phyloP scores from a whole-genome alignment of 805 yeast species.

The Brettanomyces nanus region DNA sequence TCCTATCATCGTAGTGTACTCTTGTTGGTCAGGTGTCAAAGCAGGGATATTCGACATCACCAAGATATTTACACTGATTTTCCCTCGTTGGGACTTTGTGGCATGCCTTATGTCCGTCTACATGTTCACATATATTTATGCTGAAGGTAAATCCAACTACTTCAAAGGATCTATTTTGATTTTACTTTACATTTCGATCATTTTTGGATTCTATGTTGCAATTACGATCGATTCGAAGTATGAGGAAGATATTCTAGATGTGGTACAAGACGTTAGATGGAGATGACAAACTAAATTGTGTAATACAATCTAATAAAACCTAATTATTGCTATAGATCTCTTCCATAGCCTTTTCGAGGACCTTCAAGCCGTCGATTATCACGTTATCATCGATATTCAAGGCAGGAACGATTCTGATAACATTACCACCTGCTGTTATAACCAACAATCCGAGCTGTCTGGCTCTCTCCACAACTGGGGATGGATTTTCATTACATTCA shows the following conservation, averaged over 20 bases:
- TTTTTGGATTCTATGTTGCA: conserved; percentile 74
- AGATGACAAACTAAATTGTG: no score
- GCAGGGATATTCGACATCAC: conserved; percentile 25
- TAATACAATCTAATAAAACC: not conserved
- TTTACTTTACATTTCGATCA: conserved; percentile 64
- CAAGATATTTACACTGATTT: conserved; percentile 67
- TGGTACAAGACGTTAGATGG: no score
- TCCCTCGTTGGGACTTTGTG: conserved; percentile 93
- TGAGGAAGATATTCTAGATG: no score
- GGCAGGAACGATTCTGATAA: conserved; percentile 88
- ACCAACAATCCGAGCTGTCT: conserved; percentile 75
- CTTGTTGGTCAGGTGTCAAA: conserved; percentile 37
- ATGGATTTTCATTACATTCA: conserved; percentile 62
- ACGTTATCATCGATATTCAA: conserved; percentile 68
- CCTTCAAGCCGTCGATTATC: conserved; percentile 61
- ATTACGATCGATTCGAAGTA: conserved; percentile 27
- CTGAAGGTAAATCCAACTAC: conserved; percentile 94
- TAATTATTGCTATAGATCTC: conserved; percentile 14
- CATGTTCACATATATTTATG: conserved; percentile 85
- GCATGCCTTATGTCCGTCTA: conserved; percentile 81
- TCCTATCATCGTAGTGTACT: conserved; percentile 78
- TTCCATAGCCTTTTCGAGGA: conserved; percentile 52
- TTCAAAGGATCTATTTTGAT: conserved; percentile 90
- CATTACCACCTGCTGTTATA: conserved; percentile 89
- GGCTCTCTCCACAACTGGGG: conserved; percentile 55